phyloP scores from a whole-genome alignment of 345 rosid genomes.

The Eucalyptus shirleyi region DNA sequence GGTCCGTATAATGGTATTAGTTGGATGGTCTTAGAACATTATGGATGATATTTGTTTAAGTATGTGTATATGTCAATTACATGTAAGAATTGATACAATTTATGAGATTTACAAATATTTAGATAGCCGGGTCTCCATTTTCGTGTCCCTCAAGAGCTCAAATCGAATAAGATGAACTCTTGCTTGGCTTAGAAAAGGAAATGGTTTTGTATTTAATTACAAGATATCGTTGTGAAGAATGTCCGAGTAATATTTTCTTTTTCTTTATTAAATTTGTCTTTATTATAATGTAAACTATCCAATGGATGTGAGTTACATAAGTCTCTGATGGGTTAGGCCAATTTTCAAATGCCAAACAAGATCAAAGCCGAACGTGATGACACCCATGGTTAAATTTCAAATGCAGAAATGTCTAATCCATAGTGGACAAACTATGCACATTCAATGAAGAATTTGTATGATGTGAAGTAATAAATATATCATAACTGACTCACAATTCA shows the following conservation, averaged over 20 bases:
- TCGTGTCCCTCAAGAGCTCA: background rate
- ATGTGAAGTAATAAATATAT: fast-evolving
- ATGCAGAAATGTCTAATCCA: background rate
- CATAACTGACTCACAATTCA: too few species aligned
- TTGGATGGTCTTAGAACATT: background rate
- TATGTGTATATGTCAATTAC: background rate
- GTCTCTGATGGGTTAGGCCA: background rate
- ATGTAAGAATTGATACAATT: background rate
- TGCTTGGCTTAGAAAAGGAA: background rate
- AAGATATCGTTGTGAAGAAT: background rate
- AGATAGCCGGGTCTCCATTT: background rate
- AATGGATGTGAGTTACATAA: background rate
- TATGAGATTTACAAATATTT: too few species aligned
- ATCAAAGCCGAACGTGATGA: background rate
- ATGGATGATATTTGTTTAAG: background rate
- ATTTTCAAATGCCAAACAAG: background rate
- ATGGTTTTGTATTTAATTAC: background rate
- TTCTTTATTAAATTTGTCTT: background rate
- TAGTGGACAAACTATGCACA: fast-evolving
- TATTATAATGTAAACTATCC: background rate
- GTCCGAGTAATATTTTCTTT: background rate
- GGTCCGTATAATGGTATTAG: background rate
- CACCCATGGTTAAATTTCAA: background rate
- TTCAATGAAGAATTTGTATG: too few species aligned
- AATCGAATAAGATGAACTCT: background rate